Evolutionary conservation across 2,329 filamentous ascomycete genomes (phyloP).

Genomic region (Raffaelea ambrosiae): DNA sequence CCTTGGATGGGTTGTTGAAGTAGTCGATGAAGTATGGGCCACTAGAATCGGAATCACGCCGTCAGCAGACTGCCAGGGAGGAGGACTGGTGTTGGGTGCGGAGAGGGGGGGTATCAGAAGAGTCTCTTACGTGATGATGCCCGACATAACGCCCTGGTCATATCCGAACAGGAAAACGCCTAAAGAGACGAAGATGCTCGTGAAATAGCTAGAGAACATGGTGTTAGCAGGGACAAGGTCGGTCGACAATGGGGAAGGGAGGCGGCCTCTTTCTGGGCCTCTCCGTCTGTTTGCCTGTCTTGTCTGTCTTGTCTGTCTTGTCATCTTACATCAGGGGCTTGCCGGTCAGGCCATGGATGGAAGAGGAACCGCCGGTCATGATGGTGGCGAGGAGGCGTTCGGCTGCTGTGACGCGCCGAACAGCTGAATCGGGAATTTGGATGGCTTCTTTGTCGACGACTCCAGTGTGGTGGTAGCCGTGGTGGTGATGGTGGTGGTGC

Average conservation of each 20-base stretch:
- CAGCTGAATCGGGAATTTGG: conserved; percentile 61
- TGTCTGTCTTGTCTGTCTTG: no score
- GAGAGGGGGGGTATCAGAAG: no score
- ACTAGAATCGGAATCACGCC: conserved; percentile 44
- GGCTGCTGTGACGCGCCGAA: conserved; percentile 53
- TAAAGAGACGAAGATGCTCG: conserved; percentile 80
- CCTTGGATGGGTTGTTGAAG: conserved; percentile 79
- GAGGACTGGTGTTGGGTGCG: not conserved
- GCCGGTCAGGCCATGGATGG: conserved; percentile 87
- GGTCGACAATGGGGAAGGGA: no score
- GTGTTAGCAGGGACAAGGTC: not conserved
- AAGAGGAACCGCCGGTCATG: conserved; percentile 73
- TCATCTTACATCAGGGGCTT: conserved; percentile 73
- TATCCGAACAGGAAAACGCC: conserved; percentile 86
- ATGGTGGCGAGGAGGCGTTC: conserved; percentile 69
- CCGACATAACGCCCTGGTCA: conserved; percentile 84
- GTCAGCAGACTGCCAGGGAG: not conserved
- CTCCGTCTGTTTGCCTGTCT: no score
- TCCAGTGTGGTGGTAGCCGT: conserved; percentile 24
- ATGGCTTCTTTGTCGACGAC: conserved; percentile 67
- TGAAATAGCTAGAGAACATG: conserved; percentile 65
- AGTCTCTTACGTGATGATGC: conserved; percentile 52
- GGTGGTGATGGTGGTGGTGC: conserved; percentile 15
- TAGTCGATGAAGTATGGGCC: conserved; percentile 84
- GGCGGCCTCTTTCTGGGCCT: no score